Conservation (phyloP, 495 filamentous ascomycete genomes). For the Cairneyella variabilis region DNA sequence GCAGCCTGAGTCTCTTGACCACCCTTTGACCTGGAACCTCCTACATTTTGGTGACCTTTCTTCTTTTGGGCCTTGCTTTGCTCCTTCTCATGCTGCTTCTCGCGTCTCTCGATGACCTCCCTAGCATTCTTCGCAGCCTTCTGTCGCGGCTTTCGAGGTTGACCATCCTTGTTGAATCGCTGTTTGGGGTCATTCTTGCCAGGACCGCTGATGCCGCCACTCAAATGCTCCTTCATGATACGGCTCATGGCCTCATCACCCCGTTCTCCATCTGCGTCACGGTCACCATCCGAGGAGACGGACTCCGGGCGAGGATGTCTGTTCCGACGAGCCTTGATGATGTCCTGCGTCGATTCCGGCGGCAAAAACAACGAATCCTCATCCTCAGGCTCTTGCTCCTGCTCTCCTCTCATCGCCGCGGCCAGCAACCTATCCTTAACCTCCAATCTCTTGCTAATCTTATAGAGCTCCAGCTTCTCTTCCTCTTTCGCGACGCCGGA, state of each 20-base stretch:
- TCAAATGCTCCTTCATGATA: not conserved
- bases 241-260: not conserved
- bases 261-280: not conserved
- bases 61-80: slow-evolving; percentile 14
- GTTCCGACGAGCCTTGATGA: not conserved
- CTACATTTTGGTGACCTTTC: not conserved
- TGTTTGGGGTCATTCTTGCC: slow-evolving; percentile 2
- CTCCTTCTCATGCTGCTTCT: slow-evolving; percentile 7
- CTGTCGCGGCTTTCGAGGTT: slow-evolving; percentile 11
- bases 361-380: slow-evolving; percentile 8
- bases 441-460: not conserved
- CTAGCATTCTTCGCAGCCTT: slow-evolving; percentile 13
- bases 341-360: not conserved
- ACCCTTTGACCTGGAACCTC: not conserved
- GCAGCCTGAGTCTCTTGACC: not conserved
- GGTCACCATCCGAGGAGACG: not conserved
- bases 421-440: not conserved
- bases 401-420: not conserved
- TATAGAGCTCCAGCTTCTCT: not conserved
- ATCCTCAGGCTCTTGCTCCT: not conserved
- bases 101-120: slow-evolving; percentile 4
- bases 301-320: not conserved
- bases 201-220: not conserved
- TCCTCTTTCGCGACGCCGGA: not conserved
- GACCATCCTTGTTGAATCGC: not conserved